These are phyloP conservation scores for Aureobasidium sp. DNA, from an alignment of 2,329 filamentous ascomycete genomes.

Conservation along the genomic window DNA sequence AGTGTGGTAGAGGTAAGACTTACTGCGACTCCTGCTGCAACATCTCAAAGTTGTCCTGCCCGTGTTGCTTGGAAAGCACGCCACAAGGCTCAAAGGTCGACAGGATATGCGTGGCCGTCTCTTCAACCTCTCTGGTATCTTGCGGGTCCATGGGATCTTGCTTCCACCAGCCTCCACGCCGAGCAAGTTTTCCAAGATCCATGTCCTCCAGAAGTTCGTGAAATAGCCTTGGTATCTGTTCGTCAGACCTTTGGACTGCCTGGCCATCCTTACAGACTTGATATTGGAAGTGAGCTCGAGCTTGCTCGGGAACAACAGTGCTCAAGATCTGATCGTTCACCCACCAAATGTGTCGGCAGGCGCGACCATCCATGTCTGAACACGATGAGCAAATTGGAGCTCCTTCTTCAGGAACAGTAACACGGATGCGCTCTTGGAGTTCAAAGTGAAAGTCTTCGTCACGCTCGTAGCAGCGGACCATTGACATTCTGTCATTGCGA, in stretches of 20 bases:
- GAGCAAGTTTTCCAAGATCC: neutral
- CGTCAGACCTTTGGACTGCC: neutral
- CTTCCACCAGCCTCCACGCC: neutral
- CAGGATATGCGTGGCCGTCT: neutral
- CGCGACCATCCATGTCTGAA: neutral
- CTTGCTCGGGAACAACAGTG: neutral
- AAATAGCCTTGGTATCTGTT: neutral
- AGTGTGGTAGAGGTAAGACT: neutral
- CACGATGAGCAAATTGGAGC: neutral
- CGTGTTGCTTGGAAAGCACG: neutral
- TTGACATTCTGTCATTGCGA: neutral
- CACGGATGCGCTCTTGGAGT: neutral
- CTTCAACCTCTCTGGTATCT: neutral
- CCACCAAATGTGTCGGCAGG: constrained; percentile 3
- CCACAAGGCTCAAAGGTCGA: neutral
- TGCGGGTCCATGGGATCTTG: neutral
- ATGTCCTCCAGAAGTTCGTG: neutral
- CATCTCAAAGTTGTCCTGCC: neutral
- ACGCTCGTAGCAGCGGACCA: neutral
- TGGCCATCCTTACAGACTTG: neutral
- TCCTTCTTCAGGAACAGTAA: neutral
- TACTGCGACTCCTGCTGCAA: constrained; percentile 1
- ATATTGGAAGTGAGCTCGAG: neutral
- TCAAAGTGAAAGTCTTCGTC: neutral
- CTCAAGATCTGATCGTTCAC: neutral